phyloP scores from a whole-genome alignment of 1,139 yeast genomes.

The Pichia sp. region DNA sequence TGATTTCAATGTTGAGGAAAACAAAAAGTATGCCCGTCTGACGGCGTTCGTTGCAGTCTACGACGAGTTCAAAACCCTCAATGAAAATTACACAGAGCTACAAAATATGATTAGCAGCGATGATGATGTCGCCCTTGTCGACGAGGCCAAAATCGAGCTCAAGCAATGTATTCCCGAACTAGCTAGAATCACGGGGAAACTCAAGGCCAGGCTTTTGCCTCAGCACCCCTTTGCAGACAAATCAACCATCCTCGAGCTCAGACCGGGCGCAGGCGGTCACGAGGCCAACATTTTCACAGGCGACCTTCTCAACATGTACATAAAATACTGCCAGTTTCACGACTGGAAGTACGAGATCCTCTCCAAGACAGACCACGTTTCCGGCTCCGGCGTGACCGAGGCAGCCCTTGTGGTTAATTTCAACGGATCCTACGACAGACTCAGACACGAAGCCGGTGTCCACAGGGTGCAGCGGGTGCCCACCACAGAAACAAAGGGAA shows the following conservation, averaged over 20 bases:
- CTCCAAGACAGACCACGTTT: slow-evolving; percentile 50
- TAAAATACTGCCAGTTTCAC: slow-evolving; percentile 59
- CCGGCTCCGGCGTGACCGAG: slow-evolving; percentile 68
- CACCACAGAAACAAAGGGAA: slow-evolving; percentile 86
- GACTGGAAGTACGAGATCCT: slow-evolving; percentile 66
- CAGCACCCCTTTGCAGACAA: slow-evolving; percentile 72
- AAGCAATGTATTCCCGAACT: slow-evolving; percentile 39
- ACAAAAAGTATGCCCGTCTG: slow-evolving; percentile 54
- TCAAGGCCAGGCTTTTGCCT: slow-evolving; percentile 65
- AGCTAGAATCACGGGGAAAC: slow-evolving; percentile 37
- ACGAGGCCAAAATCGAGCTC: slow-evolving; percentile 47
- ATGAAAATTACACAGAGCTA: slow-evolving; percentile 30
- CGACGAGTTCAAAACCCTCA: slow-evolving; percentile 39
- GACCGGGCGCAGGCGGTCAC: slow-evolving; percentile 96
- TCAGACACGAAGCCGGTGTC: slow-evolving; percentile 90
- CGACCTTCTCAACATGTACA: slow-evolving; percentile 79
- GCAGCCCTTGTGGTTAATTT: slow-evolving; percentile 72
- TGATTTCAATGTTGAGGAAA: slow-evolving; percentile 51
- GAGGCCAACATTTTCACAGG: slow-evolving; percentile 87
- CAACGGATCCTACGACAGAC: slow-evolving; percentile 68
- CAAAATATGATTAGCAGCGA: slow-evolving; percentile 33
- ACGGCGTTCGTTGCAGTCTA: slow-evolving; percentile 52
- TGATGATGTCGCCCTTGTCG: slow-evolving; percentile 34
- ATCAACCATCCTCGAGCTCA: slow-evolving; percentile 74
- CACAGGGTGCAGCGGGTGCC: slow-evolving; percentile 96